Base-by-base conservation (phyloP, 495 filamentous ascomycete genomes). In the Penicillium silybi region DNA sequence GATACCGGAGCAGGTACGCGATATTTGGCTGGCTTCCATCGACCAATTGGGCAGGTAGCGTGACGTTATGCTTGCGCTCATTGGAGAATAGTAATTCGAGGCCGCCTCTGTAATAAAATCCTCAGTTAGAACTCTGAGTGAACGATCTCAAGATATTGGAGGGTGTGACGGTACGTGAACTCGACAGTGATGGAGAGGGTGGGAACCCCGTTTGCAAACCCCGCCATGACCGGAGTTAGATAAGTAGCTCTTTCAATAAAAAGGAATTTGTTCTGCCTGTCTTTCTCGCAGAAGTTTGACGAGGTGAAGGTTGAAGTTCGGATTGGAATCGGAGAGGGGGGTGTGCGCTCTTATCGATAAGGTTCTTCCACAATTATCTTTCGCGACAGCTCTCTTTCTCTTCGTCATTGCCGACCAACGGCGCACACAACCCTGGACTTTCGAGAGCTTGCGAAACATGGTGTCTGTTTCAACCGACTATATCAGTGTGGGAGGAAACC, bases 61-160 rank as follows among this genome's bases (percentile, higher is more conserved):
- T 72, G 40, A 98, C 58, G 1, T 72, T 68, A 61, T 92, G 87
- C 51, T 83, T 86, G 41, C 82, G 80, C 64, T 88, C 73, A 62
- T 96, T 89, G 17, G 84, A 81, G 67, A 98, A 98, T 48, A 98
- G 82, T 67, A 95, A 85, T 68, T 98, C 93, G n/a, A 98, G 83
- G 17, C 93, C 93, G 44, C 93, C 93, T 54, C 93, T 96, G 52
- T 50, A 23, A 10, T 50, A 39, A 4, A 16, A 41, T 44, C 46
- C 48, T n/a, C 26, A 52, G 41, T 65, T 26, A 65, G 55, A 39
- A 15, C 29, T 26, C n/a, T 23, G 44, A 27, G 6, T n/a, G 38
- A n/a, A 18, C 16, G 22, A 42, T 7, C 3, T n/a, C 27, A 10
- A 16, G 29, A 44, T 25, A 23, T 23, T 23, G 6, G 22, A 27